These are phyloP conservation scores for Jatropha curcas DNA, from an alignment of 345 rosid species.

Conservation along the genomic window DNA sequence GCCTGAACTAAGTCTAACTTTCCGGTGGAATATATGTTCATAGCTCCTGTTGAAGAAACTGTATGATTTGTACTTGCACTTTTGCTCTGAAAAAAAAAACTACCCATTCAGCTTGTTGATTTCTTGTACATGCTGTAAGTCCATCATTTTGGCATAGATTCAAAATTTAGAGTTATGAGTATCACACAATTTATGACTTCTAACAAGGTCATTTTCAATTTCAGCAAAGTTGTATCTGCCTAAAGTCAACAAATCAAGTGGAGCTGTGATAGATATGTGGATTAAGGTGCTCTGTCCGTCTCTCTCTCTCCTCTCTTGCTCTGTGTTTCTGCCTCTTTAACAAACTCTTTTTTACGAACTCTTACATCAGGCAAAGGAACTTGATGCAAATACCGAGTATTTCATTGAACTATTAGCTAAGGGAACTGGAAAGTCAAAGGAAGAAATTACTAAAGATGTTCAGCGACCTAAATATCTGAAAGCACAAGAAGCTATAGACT, in stretches of 20 bases:
- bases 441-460: constrained; percentile 69
- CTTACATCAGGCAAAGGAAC: constrained; percentile 68
- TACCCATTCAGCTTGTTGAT: background rate
- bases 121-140: background rate
- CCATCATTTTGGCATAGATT: background rate
- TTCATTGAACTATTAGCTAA: constrained; percentile 71
- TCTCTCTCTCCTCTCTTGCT: background rate
- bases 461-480: constrained; percentile 67
- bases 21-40: no score
- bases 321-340: constrained; percentile 8
- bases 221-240: constrained; percentile 85
- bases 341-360: background rate
- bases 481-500: constrained; percentile 74
- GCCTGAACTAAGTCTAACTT: background rate
- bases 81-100: background rate
- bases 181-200: background rate
- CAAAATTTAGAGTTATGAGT: no score
- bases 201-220: constrained; percentile 14
- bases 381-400: constrained; percentile 65
- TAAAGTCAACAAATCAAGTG: constrained; percentile 69
- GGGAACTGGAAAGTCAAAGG: constrained; percentile 76
- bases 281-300: constrained; percentile 49
- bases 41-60: no score
- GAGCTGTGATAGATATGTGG: constrained; percentile 85
- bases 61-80: no score